phyloP scores from a whole-genome alignment of 805 yeast species.

The Cyberlindnera saturnus region DNA sequence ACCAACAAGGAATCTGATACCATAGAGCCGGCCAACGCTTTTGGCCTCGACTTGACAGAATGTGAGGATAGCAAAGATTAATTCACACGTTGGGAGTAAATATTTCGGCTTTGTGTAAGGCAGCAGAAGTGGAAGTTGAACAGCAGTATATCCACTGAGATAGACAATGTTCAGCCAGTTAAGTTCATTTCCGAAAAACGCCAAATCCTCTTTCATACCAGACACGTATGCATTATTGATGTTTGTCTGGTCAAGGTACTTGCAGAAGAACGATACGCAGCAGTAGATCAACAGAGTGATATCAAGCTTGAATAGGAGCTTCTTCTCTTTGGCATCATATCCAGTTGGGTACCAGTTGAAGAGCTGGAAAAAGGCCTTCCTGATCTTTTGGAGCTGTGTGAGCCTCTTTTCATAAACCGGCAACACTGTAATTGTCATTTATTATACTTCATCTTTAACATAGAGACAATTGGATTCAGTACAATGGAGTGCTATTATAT shows the following conservation, averaged over 20 bases:
- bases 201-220: constrained; percentile 50
- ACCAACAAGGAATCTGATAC: constrained; percentile 10
- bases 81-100: constrained; percentile 6
- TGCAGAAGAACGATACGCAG: constrained; percentile 27
- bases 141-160: constrained; percentile 2
- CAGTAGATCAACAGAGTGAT: constrained; percentile 8
- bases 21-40: constrained; percentile 2
- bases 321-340: constrained; percentile 3
- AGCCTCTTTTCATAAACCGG: no score
- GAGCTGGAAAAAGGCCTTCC: not conserved
- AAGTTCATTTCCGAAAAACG: constrained; percentile 55
- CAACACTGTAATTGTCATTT: no score
- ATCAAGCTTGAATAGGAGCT: constrained; percentile 9
- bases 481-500: no score
- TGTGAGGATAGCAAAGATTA: constrained; percentile 8
- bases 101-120: constrained; percentile 4
- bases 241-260: constrained; percentile 51
- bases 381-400: no score
- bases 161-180: constrained; percentile 19
- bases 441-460: not conserved
- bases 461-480: no score
- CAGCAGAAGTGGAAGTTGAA: constrained; percentile 1
- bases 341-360: not conserved
- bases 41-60: constrained; percentile 6
- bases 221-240: constrained; percentile 58